Percentiles rank a stretch among this genome's conserved stretches.
phyloP scores from a whole-genome alignment of 352 stramenopile species.

The Pythium grandisporangium region DNA sequence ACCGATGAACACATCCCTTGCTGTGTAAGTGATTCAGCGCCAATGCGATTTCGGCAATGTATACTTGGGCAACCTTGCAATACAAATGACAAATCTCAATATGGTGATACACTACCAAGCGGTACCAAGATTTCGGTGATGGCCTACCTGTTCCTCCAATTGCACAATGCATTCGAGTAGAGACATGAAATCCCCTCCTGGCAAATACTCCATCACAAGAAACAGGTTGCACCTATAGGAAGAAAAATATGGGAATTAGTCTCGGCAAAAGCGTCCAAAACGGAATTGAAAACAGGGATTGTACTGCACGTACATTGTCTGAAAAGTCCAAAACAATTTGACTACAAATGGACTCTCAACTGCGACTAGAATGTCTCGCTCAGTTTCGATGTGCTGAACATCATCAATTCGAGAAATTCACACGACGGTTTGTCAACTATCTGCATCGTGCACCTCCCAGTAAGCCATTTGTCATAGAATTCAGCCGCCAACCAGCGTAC shows the following conservation, averaged over 20 bases:
- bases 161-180: slow-evolving; percentile 85
- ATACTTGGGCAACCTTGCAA: slow-evolving; percentile 67
- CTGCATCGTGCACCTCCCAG: too few relatives aligned
- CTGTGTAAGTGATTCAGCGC: slow-evolving; percentile 81
- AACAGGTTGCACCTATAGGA: slow-evolving; percentile 65
- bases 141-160: slow-evolving; percentile 65
- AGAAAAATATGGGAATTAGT: not conserved
- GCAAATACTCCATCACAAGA: slow-evolving; percentile 88
- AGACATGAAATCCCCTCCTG: slow-evolving; percentile 87
- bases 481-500: too few relatives aligned
- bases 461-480: too few relatives aligned
- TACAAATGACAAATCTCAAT: too few relatives aligned
- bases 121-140: not conserved
- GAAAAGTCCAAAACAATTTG: slow-evolving; percentile 88
- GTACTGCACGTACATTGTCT: slow-evolving; percentile 59
- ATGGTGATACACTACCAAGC: not conserved
- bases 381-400: slow-evolving; percentile 81
- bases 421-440: too few relatives aligned
- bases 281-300: too few relatives aligned
- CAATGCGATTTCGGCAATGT: slow-evolving; percentile 83
- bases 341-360: slow-evolving; percentile 88
- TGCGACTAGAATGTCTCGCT: slow-evolving; percentile 82
- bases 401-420: too few relatives aligned
- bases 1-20: slow-evolving; percentile 82
- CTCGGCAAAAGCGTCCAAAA: too few relatives aligned